Percentiles rank a stretch among this genome's conserved stretches.
Evolutionary conservation across 1,284 basidiomycete genomes (phyloP).

Genomic region (Austroboletus novae-zelandiae): DNA sequence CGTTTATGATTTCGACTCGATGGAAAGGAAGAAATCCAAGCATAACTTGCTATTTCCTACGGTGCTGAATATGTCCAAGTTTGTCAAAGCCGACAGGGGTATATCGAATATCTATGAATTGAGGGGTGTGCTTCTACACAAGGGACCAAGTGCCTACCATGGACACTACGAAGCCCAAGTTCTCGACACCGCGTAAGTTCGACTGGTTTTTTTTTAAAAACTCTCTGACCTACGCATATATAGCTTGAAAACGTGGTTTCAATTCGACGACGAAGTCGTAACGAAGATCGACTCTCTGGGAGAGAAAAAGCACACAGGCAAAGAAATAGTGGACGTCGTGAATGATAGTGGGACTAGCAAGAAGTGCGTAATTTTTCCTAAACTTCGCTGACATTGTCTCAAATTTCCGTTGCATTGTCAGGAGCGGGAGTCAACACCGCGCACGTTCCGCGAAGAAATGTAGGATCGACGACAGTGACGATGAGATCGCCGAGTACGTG

Average conservation of each 20-base stretch:
- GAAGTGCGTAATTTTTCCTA: slow-evolving; percentile 22
- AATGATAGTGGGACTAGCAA: slow-evolving; percentile 21
- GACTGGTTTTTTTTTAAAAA: neutral
- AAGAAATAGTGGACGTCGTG: slow-evolving; percentile 30
- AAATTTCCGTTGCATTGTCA: slow-evolving; percentile 8
- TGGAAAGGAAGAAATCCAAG: slow-evolving; percentile 83
- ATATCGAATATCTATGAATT: slow-evolving; percentile 63
- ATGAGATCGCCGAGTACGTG: slow-evolving; percentile 47
- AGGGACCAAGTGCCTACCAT: slow-evolving; percentile 84
- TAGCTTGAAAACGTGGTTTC: slow-evolving; percentile 79
- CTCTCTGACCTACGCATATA: slow-evolving; percentile 10
- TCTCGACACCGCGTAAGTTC: slow-evolving; percentile 67
- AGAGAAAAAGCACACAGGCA: slow-evolving; percentile 36
- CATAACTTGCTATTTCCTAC: slow-evolving; percentile 73
- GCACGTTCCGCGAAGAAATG: slow-evolving; percentile 32
- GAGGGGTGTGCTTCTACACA: slow-evolving; percentile 80
- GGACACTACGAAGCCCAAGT: slow-evolving; percentile 93
- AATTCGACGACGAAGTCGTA: slow-evolving; percentile 84
- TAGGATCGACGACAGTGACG: slow-evolving; percentile 61
- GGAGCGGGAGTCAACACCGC: slow-evolving; percentile 27
- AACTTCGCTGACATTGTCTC: neutral
- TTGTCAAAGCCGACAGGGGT: slow-evolving; percentile 39
- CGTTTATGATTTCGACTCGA: slow-evolving; percentile 74
- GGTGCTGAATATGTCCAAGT: slow-evolving; percentile 70
- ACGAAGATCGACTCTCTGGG: slow-evolving; percentile 58